phyloP scores from a whole-genome alignment of 2,329 filamentous ascomycete species.

The Tolypocladium tropicale region DNA sequence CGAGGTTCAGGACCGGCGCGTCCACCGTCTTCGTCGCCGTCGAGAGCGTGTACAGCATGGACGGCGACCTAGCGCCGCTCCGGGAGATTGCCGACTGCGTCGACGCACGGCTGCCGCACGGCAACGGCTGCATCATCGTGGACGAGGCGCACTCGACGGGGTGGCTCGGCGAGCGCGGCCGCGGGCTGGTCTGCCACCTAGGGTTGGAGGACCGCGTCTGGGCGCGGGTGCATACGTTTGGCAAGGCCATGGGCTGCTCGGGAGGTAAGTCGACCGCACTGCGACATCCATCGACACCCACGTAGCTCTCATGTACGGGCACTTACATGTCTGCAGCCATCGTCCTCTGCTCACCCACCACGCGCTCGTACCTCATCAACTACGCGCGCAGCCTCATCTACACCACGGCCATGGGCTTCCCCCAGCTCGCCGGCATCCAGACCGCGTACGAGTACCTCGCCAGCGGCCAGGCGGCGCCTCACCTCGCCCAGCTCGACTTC shows the following conservation, averaged over 20 bases:
- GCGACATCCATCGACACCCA: too few relatives aligned
- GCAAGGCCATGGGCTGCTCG: slow-evolving; percentile 56
- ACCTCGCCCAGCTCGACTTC: slow-evolving; percentile 19
- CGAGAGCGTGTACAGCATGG: slow-evolving; percentile 74
- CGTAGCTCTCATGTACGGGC: too few relatives aligned
- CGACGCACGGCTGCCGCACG: slow-evolving; percentile 40
- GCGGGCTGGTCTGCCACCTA: slow-evolving; percentile 46
- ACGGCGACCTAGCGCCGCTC: slow-evolving; percentile 62
- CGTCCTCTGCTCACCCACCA: slow-evolving; percentile 49
- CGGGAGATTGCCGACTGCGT: slow-evolving; percentile 47
- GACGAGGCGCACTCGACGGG: slow-evolving; percentile 62
- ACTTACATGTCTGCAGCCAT: slow-evolving; percentile 32
- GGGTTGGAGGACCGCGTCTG: slow-evolving; percentile 46
- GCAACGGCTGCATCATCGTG: slow-evolving; percentile 53
- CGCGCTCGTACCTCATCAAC: slow-evolving; percentile 59
- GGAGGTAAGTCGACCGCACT: slow-evolving; percentile 45
- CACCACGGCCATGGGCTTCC: slow-evolving; percentile 57
- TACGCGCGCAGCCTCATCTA: slow-evolving; percentile 69
- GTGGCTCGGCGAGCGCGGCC: slow-evolving; percentile 42
- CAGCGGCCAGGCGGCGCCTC: slow-evolving; percentile 32
- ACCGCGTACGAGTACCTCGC: slow-evolving; percentile 47
- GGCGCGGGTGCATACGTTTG: slow-evolving; percentile 54
- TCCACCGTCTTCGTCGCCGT: slow-evolving; percentile 56
- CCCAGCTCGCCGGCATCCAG: slow-evolving; percentile 47
- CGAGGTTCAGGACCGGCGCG: slow-evolving; percentile 21